These are phyloP conservation scores for Nitzschia sp. DNA, from an alignment of 108 stramenopile genomes.

Conservation along the genomic window DNA sequence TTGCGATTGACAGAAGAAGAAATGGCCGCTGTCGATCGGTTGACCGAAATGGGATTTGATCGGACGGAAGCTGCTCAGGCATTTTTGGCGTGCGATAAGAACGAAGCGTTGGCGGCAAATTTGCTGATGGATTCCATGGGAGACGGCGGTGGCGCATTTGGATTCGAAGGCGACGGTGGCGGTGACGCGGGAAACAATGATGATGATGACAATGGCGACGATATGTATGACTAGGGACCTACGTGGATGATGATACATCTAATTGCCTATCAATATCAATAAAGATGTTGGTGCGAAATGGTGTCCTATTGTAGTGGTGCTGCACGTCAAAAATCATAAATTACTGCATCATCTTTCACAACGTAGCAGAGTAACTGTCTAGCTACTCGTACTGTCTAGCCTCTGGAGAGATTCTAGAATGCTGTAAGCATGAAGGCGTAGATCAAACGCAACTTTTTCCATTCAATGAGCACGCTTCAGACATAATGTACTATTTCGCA, in stretches of 20 bases:
- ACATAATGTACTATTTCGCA: slow-evolving; percentile 14
- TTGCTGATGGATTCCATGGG: slow-evolving; percentile 90
- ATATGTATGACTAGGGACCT: slow-evolving; percentile 77
- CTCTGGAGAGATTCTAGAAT: no score
- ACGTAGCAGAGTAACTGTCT: no score
- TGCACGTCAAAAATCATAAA: no score
- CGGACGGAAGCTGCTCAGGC: slow-evolving; percentile 93
- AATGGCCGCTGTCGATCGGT: slow-evolving; percentile 92
- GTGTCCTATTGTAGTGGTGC: no score
- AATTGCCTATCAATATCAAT: no score
- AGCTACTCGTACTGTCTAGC: no score
- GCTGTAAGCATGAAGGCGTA: no score
- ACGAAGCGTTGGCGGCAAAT: slow-evolving; percentile 97
- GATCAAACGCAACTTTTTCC: no score
- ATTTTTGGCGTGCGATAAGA: slow-evolving; percentile 99
- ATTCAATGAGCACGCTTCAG: no score
- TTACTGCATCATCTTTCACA: no score
- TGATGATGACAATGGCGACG: slow-evolving; percentile 56
- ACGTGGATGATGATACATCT: no score
- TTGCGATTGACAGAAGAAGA: slow-evolving; percentile 92
- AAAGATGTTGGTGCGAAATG: no score
- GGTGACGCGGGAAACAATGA: slow-evolving; percentile 37
- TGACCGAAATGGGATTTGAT: slow-evolving; percentile 96
- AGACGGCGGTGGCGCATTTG: slow-evolving; percentile 54
- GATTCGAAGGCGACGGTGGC: slow-evolving; percentile 48